These are phyloP conservation scores for Aspergillus mulundensis DNA, from an alignment of 495 filamentous ascomycete species.

Conservation along the genomic window DNA sequence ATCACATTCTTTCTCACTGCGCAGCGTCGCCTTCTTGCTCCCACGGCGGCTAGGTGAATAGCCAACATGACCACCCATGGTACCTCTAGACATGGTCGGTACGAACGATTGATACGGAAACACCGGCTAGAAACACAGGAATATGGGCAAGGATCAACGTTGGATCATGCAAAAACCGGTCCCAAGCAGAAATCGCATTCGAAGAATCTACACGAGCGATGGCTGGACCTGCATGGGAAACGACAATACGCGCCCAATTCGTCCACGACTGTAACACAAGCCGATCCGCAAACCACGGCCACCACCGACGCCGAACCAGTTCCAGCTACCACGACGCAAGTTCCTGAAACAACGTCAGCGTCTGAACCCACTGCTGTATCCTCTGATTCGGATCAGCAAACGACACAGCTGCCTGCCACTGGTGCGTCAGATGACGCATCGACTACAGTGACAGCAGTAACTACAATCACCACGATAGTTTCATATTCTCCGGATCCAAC, in stretches of 20 bases:
- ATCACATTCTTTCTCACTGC: background rate
- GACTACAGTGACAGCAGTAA: background rate
- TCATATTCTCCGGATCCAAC: background rate
- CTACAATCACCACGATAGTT: background rate
- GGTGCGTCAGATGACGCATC: background rate
- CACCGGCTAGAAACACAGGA: constrained; percentile 11
- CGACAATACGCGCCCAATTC: constrained; percentile 11
- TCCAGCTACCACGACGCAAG: background rate
- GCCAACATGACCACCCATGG: constrained; percentile 26
- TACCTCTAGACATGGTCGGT: constrained; percentile 16
- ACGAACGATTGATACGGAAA: constrained; percentile 16
- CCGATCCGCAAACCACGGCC: background rate
- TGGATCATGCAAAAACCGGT: background rate
- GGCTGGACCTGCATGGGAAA: constrained; percentile 6
- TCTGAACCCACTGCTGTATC: background rate
- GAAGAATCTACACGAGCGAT: background rate
- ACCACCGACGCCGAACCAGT: background rate
- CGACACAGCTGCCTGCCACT: background rate
- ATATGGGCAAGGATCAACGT: background rate
- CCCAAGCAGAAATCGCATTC: background rate
- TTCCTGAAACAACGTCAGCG: background rate
- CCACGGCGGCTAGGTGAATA: background rate
- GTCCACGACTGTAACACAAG: constrained; percentile 3
- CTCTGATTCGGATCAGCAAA: background rate
- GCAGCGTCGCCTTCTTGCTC: background rate